Evolutionary conservation across 225 moss, liverwort and hornwort genomes (phyloP).

Genomic region (Sphagnum contortum): DNA sequence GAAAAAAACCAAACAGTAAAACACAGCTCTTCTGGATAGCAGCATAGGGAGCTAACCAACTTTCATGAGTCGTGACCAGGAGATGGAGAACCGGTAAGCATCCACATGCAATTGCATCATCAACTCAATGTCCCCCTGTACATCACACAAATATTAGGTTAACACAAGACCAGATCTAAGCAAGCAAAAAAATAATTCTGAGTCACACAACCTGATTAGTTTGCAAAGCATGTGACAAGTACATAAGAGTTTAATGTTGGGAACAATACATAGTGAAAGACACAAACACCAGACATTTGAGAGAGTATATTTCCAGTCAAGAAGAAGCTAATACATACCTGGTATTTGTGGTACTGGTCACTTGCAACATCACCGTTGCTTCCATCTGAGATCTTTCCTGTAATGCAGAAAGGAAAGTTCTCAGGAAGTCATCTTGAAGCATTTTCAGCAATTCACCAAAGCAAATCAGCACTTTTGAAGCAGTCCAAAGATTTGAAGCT

Average conservation of each 20-base stretch:
- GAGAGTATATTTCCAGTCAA: neutral
- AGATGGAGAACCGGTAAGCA: constrained; percentile 86
- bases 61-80: constrained; percentile 73
- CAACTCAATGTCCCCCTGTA: constrained; percentile 54
- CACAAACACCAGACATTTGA: neutral
- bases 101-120: constrained; percentile 56
- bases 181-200: neutral
- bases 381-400: constrained; percentile 57
- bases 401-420: neutral
- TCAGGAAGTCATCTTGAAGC: no score
- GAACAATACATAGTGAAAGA: no score
- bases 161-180: neutral
- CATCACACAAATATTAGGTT: neutral
- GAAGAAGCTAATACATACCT: constrained; percentile 11
- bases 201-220: no score
- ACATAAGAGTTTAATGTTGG: no score
- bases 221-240: no score
- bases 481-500: neutral
- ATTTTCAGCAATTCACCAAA: neutral
- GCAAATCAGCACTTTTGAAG: neutral
- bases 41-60: constrained; percentile 9
- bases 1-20: constrained; percentile 20
- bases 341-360: constrained; percentile 74
- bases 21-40: neutral
- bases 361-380: constrained; percentile 57